These are phyloP conservation scores for Yamadazyma dendronema DNA, from an alignment of 1,139 yeast genomes.

Conservation along the genomic window DNA sequence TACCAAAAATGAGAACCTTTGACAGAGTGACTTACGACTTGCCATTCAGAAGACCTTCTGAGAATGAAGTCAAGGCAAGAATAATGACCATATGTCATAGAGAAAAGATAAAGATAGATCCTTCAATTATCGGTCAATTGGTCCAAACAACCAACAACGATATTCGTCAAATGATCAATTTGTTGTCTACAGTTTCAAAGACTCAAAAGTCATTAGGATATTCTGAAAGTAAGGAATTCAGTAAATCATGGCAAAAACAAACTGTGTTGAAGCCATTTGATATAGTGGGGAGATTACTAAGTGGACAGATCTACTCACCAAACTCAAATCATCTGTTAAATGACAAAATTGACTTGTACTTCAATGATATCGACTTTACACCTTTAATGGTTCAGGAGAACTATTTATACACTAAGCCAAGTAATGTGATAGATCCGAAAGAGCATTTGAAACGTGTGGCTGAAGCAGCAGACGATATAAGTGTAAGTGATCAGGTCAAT, in stretches of 20 bases:
- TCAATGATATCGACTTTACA: conserved; percentile 91
- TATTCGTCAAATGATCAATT: conserved; percentile 89
- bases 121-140: conserved; percentile 77
- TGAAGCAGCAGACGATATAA: conserved; percentile 81
- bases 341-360: conserved; percentile 85
- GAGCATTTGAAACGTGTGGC: conserved; percentile 65
- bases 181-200: conserved; percentile 79
- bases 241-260: conserved; percentile 83
- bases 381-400: conserved; percentile 97
- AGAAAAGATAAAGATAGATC: conserved; percentile 79
- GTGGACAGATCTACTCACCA: conserved; percentile 58
- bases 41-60: conserved; percentile 86
- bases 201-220: conserved; percentile 63
- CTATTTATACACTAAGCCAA: conserved; percentile 67
- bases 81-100: conserved; percentile 88
- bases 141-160: conserved; percentile 87
- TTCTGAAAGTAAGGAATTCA: conserved; percentile 48
- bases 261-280: conserved; percentile 92
- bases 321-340: conserved; percentile 57
- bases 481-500: conserved; percentile 79
- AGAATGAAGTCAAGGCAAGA: conserved; percentile 75
- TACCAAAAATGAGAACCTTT: conserved; percentile 96
- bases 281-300: conserved; percentile 69
- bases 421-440: conserved; percentile 32
- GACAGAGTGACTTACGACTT: conserved; percentile 82